Evolutionary conservation across 306 rosid genomes (phyloP).

Genomic region (Fragaria iinumae): DNA sequence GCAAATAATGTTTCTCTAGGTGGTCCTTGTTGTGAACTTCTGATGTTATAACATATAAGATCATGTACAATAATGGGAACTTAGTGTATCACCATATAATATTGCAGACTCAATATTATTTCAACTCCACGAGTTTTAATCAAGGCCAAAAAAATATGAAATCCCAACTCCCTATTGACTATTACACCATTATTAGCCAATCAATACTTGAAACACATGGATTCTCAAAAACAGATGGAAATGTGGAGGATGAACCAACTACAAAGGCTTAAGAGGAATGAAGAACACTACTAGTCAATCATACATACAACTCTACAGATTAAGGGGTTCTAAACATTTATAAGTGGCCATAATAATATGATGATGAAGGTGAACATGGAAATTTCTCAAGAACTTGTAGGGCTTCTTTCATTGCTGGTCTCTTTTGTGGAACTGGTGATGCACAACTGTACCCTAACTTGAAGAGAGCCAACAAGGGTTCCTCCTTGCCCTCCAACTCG

Average conservation of each 20-base stretch:
- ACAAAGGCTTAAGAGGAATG: conserved; percentile 8
- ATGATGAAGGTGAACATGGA: conserved; percentile 45
- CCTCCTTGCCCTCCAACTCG: conserved; percentile 90
- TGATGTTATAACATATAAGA: background rate
- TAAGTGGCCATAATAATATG: conserved; percentile 44
- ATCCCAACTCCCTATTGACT: background rate
- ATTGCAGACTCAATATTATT: background rate
- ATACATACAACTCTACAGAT: conserved; percentile 65
- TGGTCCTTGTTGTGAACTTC: background rate
- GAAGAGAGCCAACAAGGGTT: conserved; percentile 58
- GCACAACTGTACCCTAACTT: conserved; percentile 82
- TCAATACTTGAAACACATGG: background rate
- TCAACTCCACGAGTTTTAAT: background rate
- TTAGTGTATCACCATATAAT: background rate
- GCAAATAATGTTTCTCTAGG: background rate
- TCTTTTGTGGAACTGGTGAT: conserved; percentile 69
- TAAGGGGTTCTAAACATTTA: conserved; percentile 23
- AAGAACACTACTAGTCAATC: conserved; percentile 32
- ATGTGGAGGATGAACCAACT: conserved; percentile 8
- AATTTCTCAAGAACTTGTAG: conserved; percentile 74
- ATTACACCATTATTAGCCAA: background rate
- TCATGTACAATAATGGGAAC: background rate
- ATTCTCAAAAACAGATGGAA: conserved; percentile 7
- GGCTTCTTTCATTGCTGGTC: conserved; percentile 90
- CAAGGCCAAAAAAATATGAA: background rate